phyloP scores from a whole-genome alignment of 192 early-diverging fungal species.

The Funneliformis mosseae region DNA sequence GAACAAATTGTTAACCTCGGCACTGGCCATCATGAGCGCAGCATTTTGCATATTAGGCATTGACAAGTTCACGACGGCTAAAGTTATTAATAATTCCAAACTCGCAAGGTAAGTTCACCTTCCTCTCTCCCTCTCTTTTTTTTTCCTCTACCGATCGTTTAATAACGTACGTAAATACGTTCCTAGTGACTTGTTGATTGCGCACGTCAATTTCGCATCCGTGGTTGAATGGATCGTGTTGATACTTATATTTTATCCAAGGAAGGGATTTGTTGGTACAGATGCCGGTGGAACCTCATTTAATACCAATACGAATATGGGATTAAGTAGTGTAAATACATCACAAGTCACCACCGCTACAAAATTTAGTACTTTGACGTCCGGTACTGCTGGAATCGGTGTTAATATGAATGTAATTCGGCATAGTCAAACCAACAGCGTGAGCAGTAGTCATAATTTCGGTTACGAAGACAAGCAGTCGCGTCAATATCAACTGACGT shows the following conservation, averaged over 20 bases:
- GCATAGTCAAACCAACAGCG: not conserved
- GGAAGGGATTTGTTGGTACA: slow-evolving; percentile 27
- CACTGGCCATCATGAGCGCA: not conserved
- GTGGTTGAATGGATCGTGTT: slow-evolving; percentile 18
- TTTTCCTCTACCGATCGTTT: not conserved
- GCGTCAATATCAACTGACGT: no score
- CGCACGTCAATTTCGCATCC: slow-evolving; percentile 8
- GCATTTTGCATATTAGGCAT: not conserved
- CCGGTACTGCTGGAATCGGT: not conserved
- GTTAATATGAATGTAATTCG: not conserved
- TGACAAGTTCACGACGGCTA: not conserved
- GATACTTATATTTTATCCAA: slow-evolving; percentile 28
- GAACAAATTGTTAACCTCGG: slow-evolving; percentile 12
- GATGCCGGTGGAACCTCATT: not conserved
- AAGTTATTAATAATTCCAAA: slow-evolving; percentile 2
- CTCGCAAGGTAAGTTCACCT: slow-evolving; percentile 10
- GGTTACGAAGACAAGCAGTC: no score
- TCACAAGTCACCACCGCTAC: not conserved
- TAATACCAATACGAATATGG: not conserved
- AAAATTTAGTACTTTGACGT: not conserved
- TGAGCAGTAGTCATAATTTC: no score
- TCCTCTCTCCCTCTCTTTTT: not conserved
- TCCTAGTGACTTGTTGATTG: slow-evolving; percentile 11
- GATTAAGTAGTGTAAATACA: not conserved
- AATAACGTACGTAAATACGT: not conserved